Conservation (phyloP, 1,284 basidiomycete genomes). For the Puccinia coronata region DNA sequence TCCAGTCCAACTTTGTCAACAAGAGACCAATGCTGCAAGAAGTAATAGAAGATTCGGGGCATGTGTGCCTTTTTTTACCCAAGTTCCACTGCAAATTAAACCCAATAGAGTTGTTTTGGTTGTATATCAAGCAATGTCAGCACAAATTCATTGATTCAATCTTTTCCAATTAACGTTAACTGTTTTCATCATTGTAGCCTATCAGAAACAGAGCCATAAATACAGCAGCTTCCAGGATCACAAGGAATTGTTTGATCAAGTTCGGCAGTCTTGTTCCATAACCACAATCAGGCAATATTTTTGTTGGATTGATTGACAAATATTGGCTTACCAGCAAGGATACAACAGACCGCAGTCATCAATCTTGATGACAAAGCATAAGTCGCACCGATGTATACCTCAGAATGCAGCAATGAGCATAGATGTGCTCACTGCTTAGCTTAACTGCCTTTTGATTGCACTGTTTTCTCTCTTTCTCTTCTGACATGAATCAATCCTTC, state of each 20-base stretch:
- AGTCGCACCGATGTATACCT: conserved; percentile 2
- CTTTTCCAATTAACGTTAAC: not conserved
- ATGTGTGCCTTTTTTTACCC: conserved; percentile 3
- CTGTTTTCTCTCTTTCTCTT: not conserved
- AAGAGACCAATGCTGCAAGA: not conserved
- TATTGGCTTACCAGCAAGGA: not conserved
- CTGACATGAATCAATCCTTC: not conserved
- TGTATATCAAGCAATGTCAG: no score
- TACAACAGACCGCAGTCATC: not conserved
- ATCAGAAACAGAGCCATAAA: not conserved
- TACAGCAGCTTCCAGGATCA: not conserved
- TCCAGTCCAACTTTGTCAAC: not conserved
- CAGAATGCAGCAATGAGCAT: not conserved
- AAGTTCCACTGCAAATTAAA: no score
- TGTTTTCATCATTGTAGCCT: not conserved
- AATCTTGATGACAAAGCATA: not conserved
- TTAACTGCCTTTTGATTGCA: not conserved
- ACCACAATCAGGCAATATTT: not conserved
- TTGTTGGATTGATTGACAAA: not conserved
- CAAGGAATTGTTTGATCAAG: not conserved
- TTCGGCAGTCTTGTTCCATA: not conserved
- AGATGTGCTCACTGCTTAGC: not conserved
- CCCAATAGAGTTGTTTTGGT: no score
- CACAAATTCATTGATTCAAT: no score
- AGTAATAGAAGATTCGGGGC: not conserved